Conservation (phyloP, 805 yeast genomes). For the Wickerhamomyces subpelliculosus region DNA sequence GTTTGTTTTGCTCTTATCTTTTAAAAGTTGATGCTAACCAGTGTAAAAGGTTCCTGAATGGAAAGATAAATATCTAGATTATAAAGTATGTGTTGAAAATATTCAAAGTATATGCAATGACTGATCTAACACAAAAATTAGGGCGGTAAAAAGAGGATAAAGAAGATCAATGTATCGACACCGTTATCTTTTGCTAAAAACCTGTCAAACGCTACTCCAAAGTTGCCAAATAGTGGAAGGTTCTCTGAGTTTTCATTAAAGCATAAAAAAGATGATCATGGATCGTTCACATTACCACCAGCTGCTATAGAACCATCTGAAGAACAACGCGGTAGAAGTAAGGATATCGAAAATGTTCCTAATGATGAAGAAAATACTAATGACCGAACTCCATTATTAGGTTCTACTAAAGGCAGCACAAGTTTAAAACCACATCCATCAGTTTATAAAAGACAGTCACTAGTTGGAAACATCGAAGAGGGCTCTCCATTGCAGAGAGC, state of each 20-base stretch:
- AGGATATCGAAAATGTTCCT: not conserved
- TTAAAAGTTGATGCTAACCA: too few relatives aligned
- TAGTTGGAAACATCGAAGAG: not conserved
- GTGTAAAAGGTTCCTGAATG: slow-evolving; percentile 64
- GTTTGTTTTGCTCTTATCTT: too few relatives aligned
- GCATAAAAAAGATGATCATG: not conserved
- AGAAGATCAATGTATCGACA: slow-evolving; percentile 15
- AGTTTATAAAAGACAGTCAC: not conserved
- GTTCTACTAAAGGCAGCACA: not conserved
- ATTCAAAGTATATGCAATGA: not conserved
- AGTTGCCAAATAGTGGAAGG: not conserved
- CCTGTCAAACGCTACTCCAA: slow-evolving; percentile 1
- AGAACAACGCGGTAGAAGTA: not conserved
- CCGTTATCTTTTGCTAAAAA: slow-evolving; percentile 7
- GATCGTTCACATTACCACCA: slow-evolving; percentile 10
- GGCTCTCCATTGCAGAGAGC: slow-evolving; percentile 2
- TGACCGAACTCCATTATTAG: slow-evolving; percentile 19
- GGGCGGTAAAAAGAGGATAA: slow-evolving; percentile 25
- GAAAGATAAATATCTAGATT: slow-evolving; percentile 75
- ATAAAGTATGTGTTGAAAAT: slow-evolving; percentile 47
- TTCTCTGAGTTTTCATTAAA: slow-evolving; percentile 1
- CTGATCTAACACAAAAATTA: slow-evolving; percentile 10
- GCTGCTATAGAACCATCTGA: slow-evolving; percentile 14
- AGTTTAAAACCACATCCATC: not conserved
- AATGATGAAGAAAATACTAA: slow-evolving; percentile 3